Evolutionary conservation across 2,329 filamentous ascomycete genomes (phyloP).

Genomic region (Teratosphaeria destructans): DNA sequence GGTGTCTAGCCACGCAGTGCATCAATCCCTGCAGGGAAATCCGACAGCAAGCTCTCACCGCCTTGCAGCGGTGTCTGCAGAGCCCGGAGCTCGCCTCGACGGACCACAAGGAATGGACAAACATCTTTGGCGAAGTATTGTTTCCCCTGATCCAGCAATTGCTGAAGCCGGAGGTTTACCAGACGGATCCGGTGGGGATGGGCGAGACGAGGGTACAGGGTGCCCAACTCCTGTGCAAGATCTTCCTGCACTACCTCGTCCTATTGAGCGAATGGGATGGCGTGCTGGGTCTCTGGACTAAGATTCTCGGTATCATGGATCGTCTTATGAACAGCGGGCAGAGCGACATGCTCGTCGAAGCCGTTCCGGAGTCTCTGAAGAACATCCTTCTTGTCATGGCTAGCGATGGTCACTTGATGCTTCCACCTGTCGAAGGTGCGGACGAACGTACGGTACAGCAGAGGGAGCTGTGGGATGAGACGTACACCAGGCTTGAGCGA

Average conservation of each 20-base stretch:
- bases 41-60: slow-evolving; percentile 75
- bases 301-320: slow-evolving; percentile 70
- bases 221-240: slow-evolving; percentile 83
- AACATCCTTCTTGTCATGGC: slow-evolving; percentile 95
- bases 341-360: slow-evolving; percentile 67
- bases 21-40: slow-evolving; percentile 92
- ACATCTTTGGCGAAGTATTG: slow-evolving; percentile 86
- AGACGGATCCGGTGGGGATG: slow-evolving; percentile 85
- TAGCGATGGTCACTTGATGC: slow-evolving; percentile 66
- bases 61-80: slow-evolving; percentile 73
- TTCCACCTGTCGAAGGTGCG: slow-evolving; percentile 45
- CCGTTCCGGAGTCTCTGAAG: slow-evolving; percentile 88
- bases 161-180: slow-evolving; percentile 89
- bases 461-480: slow-evolving; percentile 50
- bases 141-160: slow-evolving; percentile 83
- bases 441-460: slow-evolving; percentile 35
- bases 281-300: slow-evolving; percentile 75
- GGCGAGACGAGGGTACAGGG: slow-evolving; percentile 87
- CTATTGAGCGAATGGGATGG: slow-evolving; percentile 75
- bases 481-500: slow-evolving; percentile 47
- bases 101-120: slow-evolving; percentile 76
- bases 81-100: slow-evolving; percentile 74
- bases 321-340: slow-evolving; percentile 92
- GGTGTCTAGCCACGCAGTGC: slow-evolving; percentile 78
- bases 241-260: slow-evolving; percentile 88